Evolutionary conservation across 2,329 filamentous ascomycete genomes (phyloP), one percentile per base, ranked within the genome.

Genomic region (Alternaria atra): DNA sequence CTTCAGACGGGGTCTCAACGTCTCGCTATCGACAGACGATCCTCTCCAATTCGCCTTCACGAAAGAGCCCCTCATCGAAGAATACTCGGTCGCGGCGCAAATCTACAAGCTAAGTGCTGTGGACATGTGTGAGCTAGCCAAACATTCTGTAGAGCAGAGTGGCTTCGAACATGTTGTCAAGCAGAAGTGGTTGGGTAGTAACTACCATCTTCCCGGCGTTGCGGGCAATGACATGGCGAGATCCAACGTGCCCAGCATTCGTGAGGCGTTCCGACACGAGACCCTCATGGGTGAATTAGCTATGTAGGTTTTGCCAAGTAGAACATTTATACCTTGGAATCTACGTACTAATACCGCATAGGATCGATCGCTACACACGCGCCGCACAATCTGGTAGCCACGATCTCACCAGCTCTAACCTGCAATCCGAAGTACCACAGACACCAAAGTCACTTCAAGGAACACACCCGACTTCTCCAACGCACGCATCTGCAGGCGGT

Each of bases 31-130:
- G 2, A 98, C 95, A 0, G 95, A 99, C 74, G 95, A 99, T 76
- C 95, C 95, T 23, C 85, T 99, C 47, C 95, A 99, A 75, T 99
- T 99, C 77, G 95, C 95, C 2, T 99, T 97, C 76, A 99, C 95
- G 6, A 99, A 98, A 73, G 95, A 99, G 79, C 95, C 95, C 1
- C 81, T 99, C 58, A 99, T 99, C 68, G 95, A 99, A 78, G 95
- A 99, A 76, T 99, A 99, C 74, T 94, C 94, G 0, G 95, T 99
- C 8, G 95, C 95, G 4, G 95, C 95, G 5, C 95, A 99, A 80
- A 99, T 99, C 60, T 99, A 98, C 83, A 98, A 98, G 81, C 87
- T 99, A 39, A 96, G 90, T 73, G 91, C 94, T 1, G 94, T 98
- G 4, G 95, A 99, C 74, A 99, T 99, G 95, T 98, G 95, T 76